phyloP scores from a whole-genome alignment of 2,329 filamentous ascomycete species.

The Scedosporium boydii region DNA sequence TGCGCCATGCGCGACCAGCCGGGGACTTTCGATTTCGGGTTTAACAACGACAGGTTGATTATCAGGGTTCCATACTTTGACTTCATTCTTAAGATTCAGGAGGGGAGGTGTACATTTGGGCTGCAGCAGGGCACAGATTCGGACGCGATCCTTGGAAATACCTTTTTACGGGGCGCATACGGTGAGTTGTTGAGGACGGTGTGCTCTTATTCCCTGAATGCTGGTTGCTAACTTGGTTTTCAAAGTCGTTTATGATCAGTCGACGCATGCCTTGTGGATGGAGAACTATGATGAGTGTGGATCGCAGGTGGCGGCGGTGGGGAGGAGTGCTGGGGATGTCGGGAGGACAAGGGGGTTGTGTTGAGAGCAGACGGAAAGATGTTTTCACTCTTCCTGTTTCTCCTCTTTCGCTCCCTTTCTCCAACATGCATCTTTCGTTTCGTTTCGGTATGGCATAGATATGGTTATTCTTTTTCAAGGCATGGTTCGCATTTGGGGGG shows the following conservation, averaged over 20 bases:
- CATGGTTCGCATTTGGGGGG: background rate
- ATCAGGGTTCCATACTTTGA: constrained; percentile 35
- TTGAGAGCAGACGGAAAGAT: background rate
- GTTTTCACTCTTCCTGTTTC: background rate
- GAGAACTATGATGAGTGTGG: constrained; percentile 27
- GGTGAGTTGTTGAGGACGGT: constrained; percentile 15
- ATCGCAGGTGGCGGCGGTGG: constrained; percentile 23
- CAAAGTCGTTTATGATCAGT: constrained; percentile 28
- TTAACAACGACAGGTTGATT: constrained; percentile 23
- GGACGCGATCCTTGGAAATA: constrained; percentile 25
- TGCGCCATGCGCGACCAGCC: constrained; percentile 26
- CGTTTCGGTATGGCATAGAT: background rate
- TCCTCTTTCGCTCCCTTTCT: background rate
- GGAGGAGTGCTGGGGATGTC: constrained; percentile 19
- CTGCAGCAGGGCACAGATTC: constrained; percentile 22
- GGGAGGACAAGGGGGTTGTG: constrained; percentile 1
- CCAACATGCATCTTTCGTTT: background rate
- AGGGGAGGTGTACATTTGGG: constrained; percentile 23
- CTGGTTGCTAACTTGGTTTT: constrained; percentile 7
- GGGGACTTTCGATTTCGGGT: constrained; percentile 39
- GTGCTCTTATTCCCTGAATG: background rate
- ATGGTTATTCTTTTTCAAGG: background rate
- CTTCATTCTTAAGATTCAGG: constrained; percentile 38
- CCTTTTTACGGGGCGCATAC: constrained; percentile 27
- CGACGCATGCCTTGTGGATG: constrained; percentile 27